phyloP scores from a whole-genome alignment of 2,329 filamentous ascomycete species.

The Paecilomyces sp. region DNA sequence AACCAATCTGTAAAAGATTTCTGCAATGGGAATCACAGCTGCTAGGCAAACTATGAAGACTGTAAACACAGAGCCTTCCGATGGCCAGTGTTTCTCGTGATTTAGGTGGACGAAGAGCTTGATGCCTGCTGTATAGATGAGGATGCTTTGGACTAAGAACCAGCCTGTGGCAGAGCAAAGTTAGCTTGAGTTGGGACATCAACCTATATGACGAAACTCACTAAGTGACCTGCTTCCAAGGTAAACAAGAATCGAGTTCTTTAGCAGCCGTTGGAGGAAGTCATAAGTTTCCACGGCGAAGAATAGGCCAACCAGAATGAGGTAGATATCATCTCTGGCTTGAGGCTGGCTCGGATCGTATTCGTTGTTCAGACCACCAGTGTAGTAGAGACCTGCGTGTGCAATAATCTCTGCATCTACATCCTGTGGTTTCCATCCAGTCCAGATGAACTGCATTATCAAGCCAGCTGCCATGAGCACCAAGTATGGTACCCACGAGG shows the following conservation, averaged over 20 bases:
- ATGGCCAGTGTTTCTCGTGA: not conserved
- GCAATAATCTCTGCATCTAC: constrained; percentile 30
- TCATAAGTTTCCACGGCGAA: constrained; percentile 35
- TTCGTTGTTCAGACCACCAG: constrained; percentile 27
- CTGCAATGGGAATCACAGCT: not conserved
- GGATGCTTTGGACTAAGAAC: constrained; percentile 34
- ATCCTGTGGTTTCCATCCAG: constrained; percentile 29
- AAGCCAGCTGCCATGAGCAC: constrained; percentile 26
- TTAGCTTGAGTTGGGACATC: not conserved
- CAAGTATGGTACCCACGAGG: constrained; percentile 26
- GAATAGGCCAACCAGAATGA: constrained; percentile 37
- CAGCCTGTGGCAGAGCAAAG: constrained; percentile 21
- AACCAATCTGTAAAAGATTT: not conserved
- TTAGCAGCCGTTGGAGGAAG: constrained; percentile 27
- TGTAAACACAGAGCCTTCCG: not conserved
- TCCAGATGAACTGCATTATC: constrained; percentile 38
- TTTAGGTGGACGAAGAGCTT: not conserved
- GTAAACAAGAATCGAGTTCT: constrained; percentile 25
- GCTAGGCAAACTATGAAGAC: not conserved
- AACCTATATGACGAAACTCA: constrained; percentile 18
- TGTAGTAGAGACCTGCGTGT: constrained; percentile 37
- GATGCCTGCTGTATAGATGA: constrained; percentile 38
- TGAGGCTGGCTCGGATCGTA: constrained; percentile 26
- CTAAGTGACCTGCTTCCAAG: constrained; percentile 38
- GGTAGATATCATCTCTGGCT: constrained; percentile 37